These are phyloP conservation scores for Colletotrichum shisoi DNA, from an alignment of 2,329 filamentous ascomycete species.

Conservation along the genomic window DNA sequence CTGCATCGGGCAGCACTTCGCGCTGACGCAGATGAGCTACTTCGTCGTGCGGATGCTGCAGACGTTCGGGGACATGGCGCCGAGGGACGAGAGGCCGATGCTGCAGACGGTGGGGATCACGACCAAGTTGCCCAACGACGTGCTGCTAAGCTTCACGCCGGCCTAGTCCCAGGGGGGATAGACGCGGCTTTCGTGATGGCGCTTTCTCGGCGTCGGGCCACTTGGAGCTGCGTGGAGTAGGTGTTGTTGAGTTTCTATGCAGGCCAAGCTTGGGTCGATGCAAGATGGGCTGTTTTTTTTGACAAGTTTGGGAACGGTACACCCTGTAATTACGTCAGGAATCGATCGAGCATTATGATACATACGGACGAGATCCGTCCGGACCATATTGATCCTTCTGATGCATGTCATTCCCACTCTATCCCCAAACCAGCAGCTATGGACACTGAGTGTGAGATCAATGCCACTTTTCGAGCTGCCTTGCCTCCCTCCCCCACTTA, in stretches of 20 bases:
- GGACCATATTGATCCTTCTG: neutral
- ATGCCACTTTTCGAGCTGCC: no score
- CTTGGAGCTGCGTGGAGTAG: neutral
- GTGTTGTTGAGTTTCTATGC: neutral
- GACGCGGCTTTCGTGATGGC: no score
- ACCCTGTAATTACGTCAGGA: no score
- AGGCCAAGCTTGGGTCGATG: no score
- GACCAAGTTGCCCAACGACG: slow-evolving; percentile 43
- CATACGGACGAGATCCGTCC: no score
- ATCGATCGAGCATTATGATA: no score
- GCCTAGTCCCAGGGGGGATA: slow-evolving; percentile 20
- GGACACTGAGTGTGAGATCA: no score
- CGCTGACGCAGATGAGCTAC: slow-evolving; percentile 51
- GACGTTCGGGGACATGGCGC: slow-evolving; percentile 45
- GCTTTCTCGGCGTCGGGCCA: neutral
- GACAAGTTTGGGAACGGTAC: no score
- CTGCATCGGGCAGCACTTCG: slow-evolving; percentile 57
- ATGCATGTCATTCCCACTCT: neutral
- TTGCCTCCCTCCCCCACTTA: no score
- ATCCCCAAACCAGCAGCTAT: no score
- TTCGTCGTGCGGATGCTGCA: slow-evolving; percentile 49
- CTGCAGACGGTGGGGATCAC: slow-evolving; percentile 43
- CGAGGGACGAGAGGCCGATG: slow-evolving; percentile 44
- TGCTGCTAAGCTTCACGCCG: slow-evolving; percentile 43
- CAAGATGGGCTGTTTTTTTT: no score